These are phyloP conservation scores for Phytophthora palmivora DNA, from an alignment of 352 stramenopile species.

Conservation along the genomic window DNA sequence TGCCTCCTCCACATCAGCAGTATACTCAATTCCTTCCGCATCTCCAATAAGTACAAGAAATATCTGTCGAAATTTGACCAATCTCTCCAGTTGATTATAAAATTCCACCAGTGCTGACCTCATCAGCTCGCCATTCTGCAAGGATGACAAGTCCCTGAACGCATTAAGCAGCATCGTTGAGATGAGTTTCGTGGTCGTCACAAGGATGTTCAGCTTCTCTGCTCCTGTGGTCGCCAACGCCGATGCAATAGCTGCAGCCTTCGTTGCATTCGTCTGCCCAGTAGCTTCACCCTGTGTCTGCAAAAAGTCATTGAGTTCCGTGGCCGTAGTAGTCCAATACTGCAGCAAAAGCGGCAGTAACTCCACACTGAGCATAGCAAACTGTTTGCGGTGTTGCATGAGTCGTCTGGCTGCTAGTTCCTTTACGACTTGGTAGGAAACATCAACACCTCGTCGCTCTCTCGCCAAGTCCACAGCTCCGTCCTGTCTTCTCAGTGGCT, in stretches of 20 bases:
- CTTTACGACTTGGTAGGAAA: slow-evolving; percentile 83
- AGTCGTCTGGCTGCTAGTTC: slow-evolving; percentile 80
- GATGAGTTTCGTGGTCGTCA: slow-evolving; percentile 71
- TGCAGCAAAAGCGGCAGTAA: slow-evolving; percentile 65
- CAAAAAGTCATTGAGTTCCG: slow-evolving; percentile 44
- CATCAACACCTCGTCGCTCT: slow-evolving; percentile 55
- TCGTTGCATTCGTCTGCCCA: slow-evolving; percentile 2
- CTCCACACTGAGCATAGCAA: slow-evolving; percentile 73
- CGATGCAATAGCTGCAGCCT: slow-evolving; percentile 17
- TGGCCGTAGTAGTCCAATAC: slow-evolving; percentile 56
- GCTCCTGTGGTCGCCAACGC: slow-evolving; percentile 15
- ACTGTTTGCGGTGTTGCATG: slow-evolving; percentile 85
- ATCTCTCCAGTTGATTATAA: slow-evolving; percentile 73
- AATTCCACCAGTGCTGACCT: slow-evolving; percentile 67
- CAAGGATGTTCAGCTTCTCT: slow-evolving; percentile 48
- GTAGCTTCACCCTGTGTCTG: slow-evolving; percentile 28
- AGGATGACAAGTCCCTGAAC: slow-evolving; percentile 62
- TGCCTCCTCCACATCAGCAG: slow-evolving; percentile 18
- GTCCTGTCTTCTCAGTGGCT: slow-evolving; percentile 43
- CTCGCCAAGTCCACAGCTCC: slow-evolving; percentile 15
- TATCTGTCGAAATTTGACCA: slow-evolving; percentile 55
- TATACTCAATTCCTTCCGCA: not conserved
- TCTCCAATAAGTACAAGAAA: slow-evolving; percentile 21
- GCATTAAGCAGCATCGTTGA: slow-evolving; percentile 75
- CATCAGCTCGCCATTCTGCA: slow-evolving; percentile 66